Percentiles rank a stretch among this genome's conserved stretches.
These are phyloP conservation scores for Aquilaria yunnanensis DNA, from an alignment of 345 rosid genomes.

Conservation along the genomic window DNA sequence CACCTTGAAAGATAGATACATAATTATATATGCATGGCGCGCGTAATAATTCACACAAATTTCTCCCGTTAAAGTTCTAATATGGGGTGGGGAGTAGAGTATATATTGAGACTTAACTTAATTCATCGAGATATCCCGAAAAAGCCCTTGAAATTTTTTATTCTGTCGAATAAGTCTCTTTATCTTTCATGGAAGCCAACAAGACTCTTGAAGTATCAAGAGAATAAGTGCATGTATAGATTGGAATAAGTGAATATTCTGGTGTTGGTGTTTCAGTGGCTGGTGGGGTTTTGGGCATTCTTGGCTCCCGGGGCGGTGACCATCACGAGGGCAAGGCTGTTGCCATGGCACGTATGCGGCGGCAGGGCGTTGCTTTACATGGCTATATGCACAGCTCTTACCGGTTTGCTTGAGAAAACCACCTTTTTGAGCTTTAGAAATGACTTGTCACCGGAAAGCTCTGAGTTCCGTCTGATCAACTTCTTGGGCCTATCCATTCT, in stretches of 20 bases:
- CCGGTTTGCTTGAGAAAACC: constrained; percentile 62
- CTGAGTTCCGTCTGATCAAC: constrained; percentile 63
- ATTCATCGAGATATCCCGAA: too few species aligned
- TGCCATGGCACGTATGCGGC: constrained; percentile 68
- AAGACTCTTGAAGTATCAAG: not conserved
- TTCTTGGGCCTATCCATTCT: constrained; percentile 57
- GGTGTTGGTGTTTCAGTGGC: constrained; percentile 43
- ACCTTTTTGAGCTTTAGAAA: constrained; percentile 17
- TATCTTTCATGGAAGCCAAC: too few species aligned
- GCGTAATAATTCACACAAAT: too few species aligned
- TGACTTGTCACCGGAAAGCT: not conserved
- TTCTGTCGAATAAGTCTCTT: too few species aligned
- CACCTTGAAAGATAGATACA: too few species aligned
- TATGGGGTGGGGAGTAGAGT: too few species aligned
- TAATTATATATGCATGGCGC: too few species aligned
- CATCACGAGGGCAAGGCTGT: constrained; percentile 19
- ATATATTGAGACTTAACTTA: too few species aligned
- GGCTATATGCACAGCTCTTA: constrained; percentile 76
- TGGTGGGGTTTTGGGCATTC: constrained; percentile 46
- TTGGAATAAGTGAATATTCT: too few species aligned
- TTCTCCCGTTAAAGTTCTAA: too few species aligned
- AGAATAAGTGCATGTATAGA: not conserved
- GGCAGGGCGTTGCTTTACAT: constrained; percentile 69
- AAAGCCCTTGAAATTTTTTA: too few species aligned
- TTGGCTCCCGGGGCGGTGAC: constrained; percentile 22